A percentile compares a stretch with the other conserved stretches of the same genome.
These are phyloP conservation scores for Sequoia sempervirens DNA, from an alignment of 75 land plant genomes.

Conservation along the genomic window DNA sequence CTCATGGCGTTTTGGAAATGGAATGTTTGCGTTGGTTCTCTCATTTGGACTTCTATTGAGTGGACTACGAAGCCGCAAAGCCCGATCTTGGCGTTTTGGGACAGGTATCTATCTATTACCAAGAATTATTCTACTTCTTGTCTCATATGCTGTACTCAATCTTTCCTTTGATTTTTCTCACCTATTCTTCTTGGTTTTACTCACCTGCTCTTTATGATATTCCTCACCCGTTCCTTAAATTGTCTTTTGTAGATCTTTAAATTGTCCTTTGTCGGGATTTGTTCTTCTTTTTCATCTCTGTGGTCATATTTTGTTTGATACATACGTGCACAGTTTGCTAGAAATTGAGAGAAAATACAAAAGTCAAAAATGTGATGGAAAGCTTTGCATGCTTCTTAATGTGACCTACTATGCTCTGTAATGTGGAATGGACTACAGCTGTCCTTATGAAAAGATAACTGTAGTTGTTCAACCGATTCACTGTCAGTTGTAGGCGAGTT, in stretches of 20 bases:
- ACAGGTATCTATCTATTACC: constrained; percentile 27
- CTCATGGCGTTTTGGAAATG: constrained; percentile 70
- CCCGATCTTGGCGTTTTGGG: constrained; percentile 71
- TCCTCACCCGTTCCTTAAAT: neutral
- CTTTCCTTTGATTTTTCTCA: neutral
- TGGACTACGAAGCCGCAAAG: constrained; percentile 53
- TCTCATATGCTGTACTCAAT: neutral
- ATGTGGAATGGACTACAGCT: neutral
- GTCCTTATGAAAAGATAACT: too few relatives aligned
- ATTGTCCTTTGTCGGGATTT: too few relatives aligned
- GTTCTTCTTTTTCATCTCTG: neutral
- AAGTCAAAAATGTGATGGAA: too few relatives aligned
- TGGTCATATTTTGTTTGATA: too few relatives aligned
- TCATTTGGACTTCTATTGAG: constrained; percentile 64
- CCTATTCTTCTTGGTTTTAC: neutral
- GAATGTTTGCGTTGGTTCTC: constrained; percentile 68
- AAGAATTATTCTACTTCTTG: too few relatives aligned
- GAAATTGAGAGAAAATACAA: neutral
- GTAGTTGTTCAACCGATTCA: neutral
- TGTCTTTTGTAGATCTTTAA: too few relatives aligned
- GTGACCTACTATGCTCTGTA: too few relatives aligned
- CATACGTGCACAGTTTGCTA: neutral
- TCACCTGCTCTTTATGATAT: neutral
- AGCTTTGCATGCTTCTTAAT: neutral
- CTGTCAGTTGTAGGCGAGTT: neutral